phyloP scores from a whole-genome alignment of 1,284 basidiomycete genomes.

The Mycosarcoma maydis region DNA sequence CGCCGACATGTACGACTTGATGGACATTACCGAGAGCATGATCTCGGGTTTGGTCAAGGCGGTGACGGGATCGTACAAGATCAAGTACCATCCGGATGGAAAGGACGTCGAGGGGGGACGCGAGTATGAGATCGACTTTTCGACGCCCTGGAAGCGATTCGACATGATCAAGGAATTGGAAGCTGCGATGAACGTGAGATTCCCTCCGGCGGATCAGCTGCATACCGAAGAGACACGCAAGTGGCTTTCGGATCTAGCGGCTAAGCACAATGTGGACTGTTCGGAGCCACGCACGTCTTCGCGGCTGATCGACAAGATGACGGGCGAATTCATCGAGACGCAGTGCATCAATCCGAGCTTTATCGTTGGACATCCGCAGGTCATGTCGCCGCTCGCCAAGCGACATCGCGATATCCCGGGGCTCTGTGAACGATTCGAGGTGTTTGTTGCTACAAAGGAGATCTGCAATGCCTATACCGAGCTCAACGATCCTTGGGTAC shows the following conservation, averaged over 20 bases:
- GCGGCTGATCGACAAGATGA: conserved; percentile 95
- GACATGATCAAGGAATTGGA: conserved; percentile 96
- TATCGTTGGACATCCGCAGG: conserved; percentile 95
- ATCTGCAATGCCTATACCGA: conserved; percentile 81
- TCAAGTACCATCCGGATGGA: conserved; percentile 92
- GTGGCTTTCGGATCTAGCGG: conserved; percentile 85
- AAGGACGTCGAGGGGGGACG: conserved; percentile 75
- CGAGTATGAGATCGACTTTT: conserved; percentile 85
- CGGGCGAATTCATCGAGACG: conserved; percentile 96
- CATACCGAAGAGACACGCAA: conserved; percentile 88
- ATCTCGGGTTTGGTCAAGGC: conserved; percentile 90
- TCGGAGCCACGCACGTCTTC: conserved; percentile 93
- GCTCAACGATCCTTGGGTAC: conserved; percentile 77
- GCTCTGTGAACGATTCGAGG: conserved; percentile 97
- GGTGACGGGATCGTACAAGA: conserved; percentile 83
- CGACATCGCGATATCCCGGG: conserved; percentile 70
- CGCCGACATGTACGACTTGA: conserved; percentile 98
- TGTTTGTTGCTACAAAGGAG: conserved; percentile 97
- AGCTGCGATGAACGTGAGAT: conserved; percentile 89
- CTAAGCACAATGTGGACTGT: conserved; percentile 92
- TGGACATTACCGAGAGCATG: conserved; percentile 95
- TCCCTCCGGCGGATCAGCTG: conserved; percentile 90
- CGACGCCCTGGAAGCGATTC: conserved; percentile 97
- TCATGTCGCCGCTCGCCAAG: conserved; percentile 94
- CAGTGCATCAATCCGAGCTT: conserved; percentile 96